phyloP scores from a whole-genome alignment of 257 asterid genomes.

The Plantago elongata region DNA sequence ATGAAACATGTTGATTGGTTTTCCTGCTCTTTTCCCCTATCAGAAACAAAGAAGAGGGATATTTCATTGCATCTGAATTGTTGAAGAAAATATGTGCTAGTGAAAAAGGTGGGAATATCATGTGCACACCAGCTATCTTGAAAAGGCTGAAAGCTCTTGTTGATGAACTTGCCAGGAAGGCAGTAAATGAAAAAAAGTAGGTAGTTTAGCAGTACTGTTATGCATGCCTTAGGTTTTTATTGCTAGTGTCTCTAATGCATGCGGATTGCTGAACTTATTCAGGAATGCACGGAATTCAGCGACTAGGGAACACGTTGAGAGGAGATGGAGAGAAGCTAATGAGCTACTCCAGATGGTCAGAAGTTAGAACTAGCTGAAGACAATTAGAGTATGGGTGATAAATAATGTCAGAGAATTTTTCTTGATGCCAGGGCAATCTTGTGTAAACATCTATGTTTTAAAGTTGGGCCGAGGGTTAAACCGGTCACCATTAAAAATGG shows the following conservation, averaged over 20 bases:
- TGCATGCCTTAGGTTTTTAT: background rate
- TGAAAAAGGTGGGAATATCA: conserved; percentile 44
- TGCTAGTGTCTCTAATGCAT: background rate
- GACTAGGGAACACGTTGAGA: conserved; percentile 51
- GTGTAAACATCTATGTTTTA: too few species aligned
- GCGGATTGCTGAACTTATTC: background rate
- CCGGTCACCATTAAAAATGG: too few species aligned
- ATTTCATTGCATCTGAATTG: conserved; percentile 75
- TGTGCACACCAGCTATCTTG: conserved; percentile 53
- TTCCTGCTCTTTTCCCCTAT: background rate
- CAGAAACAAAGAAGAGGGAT: conserved; percentile 95
- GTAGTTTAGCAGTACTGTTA: background rate
- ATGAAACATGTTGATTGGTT: background rate
- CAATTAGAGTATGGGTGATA: background rate
- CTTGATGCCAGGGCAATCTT: too few species aligned
- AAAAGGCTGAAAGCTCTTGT: conserved; percentile 64
- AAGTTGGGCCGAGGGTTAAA: too few species aligned
- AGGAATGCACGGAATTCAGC: conserved; percentile 44
- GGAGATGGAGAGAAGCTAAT: conserved; percentile 28
- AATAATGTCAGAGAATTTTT: background rate
- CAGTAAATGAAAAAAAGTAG: conserved; percentile 65
- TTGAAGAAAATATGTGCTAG: conserved; percentile 56
- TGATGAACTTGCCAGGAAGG: conserved; percentile 69
- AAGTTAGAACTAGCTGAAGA: too few species aligned
- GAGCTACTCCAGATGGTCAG: conserved; percentile 7